A percentile compares a stretch with the other conserved stretches of the same genome.
phyloP scores from a whole-genome alignment of 2,329 filamentous ascomycete genomes.

The Fonsecaea nubica region DNA sequence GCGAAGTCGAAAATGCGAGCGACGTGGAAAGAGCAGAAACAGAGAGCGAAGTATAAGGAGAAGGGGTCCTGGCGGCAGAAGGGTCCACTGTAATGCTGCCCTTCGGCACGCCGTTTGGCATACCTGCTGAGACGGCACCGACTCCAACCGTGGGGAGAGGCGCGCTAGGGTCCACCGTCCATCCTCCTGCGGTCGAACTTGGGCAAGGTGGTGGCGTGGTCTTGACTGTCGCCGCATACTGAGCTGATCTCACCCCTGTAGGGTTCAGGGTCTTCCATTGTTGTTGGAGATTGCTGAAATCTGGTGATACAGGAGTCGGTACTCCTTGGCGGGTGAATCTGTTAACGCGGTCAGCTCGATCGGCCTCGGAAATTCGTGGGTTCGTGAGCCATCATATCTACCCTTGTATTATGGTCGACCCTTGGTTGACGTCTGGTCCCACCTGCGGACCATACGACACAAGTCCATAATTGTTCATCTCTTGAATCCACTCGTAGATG shows the following conservation, averaged over 20 bases:
- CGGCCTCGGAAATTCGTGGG: background rate
- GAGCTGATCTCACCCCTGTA: slow-evolving; percentile 68
- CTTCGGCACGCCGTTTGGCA: slow-evolving; percentile 36
- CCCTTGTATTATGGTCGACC: slow-evolving; percentile 61
- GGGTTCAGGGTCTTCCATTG: slow-evolving; percentile 78
- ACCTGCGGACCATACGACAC: slow-evolving; percentile 74
- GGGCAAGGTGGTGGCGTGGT: slow-evolving; percentile 73
- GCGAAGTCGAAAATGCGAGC: slow-evolving; percentile 15
- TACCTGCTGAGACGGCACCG: slow-evolving; percentile 43
- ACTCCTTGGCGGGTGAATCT: slow-evolving; percentile 73
- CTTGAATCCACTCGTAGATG: slow-evolving; percentile 89
- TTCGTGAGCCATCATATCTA: slow-evolving; percentile 53
- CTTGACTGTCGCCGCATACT: slow-evolving; percentile 69
- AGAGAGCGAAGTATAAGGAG: slow-evolving; percentile 13
- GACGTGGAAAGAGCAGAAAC: background rate
- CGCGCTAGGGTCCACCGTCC: slow-evolving; percentile 74
- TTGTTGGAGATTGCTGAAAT: slow-evolving; percentile 77
- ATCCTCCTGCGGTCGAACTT: slow-evolving; percentile 69
- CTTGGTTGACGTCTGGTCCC: slow-evolving; percentile 56
- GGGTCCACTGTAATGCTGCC: slow-evolving; percentile 35
- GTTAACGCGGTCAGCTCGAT: slow-evolving; percentile 24
- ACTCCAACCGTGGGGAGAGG: slow-evolving; percentile 73
- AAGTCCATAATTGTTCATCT: slow-evolving; percentile 81
- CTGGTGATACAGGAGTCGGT: slow-evolving; percentile 74
- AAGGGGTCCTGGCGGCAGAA: slow-evolving; percentile 19